These are phyloP conservation scores for Hypseocharis bilobata DNA, from an alignment of 441 rosid species.

Conservation along the genomic window DNA sequence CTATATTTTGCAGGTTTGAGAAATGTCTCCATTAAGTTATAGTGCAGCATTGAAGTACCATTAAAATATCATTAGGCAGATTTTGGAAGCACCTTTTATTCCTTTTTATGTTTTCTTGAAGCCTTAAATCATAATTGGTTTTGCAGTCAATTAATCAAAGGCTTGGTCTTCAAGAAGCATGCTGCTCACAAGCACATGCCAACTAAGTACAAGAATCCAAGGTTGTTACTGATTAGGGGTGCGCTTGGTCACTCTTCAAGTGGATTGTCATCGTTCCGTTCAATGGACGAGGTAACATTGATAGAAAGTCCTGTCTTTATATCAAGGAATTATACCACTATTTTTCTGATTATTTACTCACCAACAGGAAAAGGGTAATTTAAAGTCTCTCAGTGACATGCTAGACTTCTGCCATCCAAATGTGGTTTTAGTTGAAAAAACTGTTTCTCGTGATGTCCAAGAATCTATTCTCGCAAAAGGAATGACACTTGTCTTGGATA, in stretches of 20 bases:
- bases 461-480: conserved; percentile 58
- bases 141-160: conserved; percentile 75
- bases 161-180: conserved; percentile 85
- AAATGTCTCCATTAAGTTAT: not conserved
- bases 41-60: not conserved
- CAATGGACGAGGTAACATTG: conserved; percentile 58
- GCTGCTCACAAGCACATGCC: conserved; percentile 98
- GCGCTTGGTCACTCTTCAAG: conserved; percentile 63
- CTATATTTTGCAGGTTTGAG: not conserved
- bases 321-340: conserved; percentile 1
- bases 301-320: conserved; percentile 4
- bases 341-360: conserved; percentile 23
- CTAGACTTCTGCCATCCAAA: conserved; percentile 63
- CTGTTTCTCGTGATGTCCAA: conserved; percentile 78
- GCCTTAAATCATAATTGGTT: not conserved
- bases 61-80: not conserved
- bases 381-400: conserved; percentile 50
- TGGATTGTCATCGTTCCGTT: conserved; percentile 61
- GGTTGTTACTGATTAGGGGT: conserved; percentile 62
- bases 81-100: not conserved
- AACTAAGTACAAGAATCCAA: conserved; percentile 63
- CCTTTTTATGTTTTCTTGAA: not conserved
- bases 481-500: conserved; percentile 74
- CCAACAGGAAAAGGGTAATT: conserved; percentile 54
- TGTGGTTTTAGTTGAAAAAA: conserved; percentile 82